Evolutionary conservation across 257 asterid species (phyloP), one percentile per base, ranked within the genome.

Genomic region (Solanum chmielewskii): DNA sequence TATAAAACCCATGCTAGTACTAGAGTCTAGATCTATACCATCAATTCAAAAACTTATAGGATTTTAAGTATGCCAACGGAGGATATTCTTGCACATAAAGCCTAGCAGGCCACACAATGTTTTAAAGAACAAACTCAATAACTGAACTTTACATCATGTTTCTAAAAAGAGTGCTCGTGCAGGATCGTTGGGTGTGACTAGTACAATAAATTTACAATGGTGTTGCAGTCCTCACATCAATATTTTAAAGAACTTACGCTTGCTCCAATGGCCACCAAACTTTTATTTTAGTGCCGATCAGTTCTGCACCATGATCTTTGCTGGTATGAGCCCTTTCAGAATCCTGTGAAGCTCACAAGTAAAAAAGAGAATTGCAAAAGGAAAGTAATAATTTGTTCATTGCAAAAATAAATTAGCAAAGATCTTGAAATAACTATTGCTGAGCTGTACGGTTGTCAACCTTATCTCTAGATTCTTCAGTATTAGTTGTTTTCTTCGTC

Each of bases 251-350:
- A 73, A 88, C 93, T 87, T 89, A 94, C 91, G 14, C 68, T 70
- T 59, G 86, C 90, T 86, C 92, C 84, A 87, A 25, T 45, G 94
- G 91, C 89, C 94, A 91, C 92, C 90, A 92, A 83, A 94, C 91
- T 69, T 91, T 92, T 70, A 92, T 91, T 80, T 86, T 86, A 83
- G 89, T 77, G 11, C 92, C 97, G 68, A 92, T 88, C 86, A 94
- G 75, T 71, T 92, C 93, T 86, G 88, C 92, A 66, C 89, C 92
- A 45, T 88, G 83, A 42, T 81, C 80, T 83, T 90, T 88, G 5
- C 56, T 27, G 85, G 49, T 77, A 75, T 70, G 85, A 37, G 68
- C 60, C 70, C 13, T 89, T 69, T 85, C 47, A 85, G 86, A 60
- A 77, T 45, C 87, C 93, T 56, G 82, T 33, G 56, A 42, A 27